Base-by-base conservation (phyloP, 83 land plant species). In the Picea mariana region DNA sequence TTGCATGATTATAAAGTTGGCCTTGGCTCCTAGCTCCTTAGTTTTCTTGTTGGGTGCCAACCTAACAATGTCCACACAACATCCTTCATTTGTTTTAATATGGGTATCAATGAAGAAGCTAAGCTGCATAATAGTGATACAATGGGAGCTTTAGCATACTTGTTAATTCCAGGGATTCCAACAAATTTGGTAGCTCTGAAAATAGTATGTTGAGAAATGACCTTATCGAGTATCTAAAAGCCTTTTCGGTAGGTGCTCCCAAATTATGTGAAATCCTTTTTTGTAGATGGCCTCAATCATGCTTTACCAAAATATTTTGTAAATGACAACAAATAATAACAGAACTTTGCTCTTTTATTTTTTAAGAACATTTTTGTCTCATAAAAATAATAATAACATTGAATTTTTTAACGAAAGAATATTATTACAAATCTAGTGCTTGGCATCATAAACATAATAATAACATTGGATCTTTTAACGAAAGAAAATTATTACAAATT, bases 81-180 rank as follows among this genome's bases (percentile, higher is more conserved):
- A 52, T 52, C 2, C 55, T 49, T 49, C 12, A 9, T 49, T 49
- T 49, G 11, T 49, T 49, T 49, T 49, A 49, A 49, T 9, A 42
- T 42, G 7, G 7, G 7, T 6, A 73, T 73, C 12, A 44, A 44
- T 20, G 5, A 3, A 44, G 0, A n/a, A 20, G 3, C 42, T 69
- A 11, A 38, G 2, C 6, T 18, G 18, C 47, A 69, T 11, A 16
- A 17, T 31, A 31, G 73, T 17, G 6, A 16, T 17, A 16, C 8
- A 20, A 7, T 34, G 44, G 16, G 21, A 34, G 3, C 2, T 69
- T 69, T 4, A 38, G 52, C 58, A 2, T 52, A 52, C 58, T 82
- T 86, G 83, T 82, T 52, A 52, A 52, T 82, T 76, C 82, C 92
- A 2, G 94, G 94, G 34, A 93, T 89, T 13, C 96, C 93, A 13